Conservation (phyloP, 805 yeast species). For the Candida suzukii region DNA sequence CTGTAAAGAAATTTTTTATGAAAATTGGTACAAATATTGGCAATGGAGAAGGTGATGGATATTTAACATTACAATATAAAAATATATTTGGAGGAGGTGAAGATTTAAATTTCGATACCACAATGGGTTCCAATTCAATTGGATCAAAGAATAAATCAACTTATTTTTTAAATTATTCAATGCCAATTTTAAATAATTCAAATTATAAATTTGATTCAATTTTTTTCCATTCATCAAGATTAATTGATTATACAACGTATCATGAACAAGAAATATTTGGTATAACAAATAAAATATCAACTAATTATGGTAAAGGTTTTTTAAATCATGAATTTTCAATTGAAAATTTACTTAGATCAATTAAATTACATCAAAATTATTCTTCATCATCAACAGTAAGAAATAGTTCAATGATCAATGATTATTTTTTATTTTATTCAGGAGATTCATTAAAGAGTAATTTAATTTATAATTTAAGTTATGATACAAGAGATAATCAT, state of each 20-base stretch:
- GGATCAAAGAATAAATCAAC: slow-evolving; percentile 45
- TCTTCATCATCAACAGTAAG: slow-evolving; percentile 17
- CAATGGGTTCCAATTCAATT: slow-evolving; percentile 32
- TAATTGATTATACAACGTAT: slow-evolving; percentile 38
- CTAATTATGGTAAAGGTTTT: slow-evolving; percentile 20
- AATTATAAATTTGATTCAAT: slow-evolving; percentile 32
- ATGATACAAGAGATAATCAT: slow-evolving; percentile 37
- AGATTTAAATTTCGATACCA: slow-evolving; percentile 38
- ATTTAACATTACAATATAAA: slow-evolving; percentile 62
- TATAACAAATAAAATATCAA: slow-evolving; percentile 31
- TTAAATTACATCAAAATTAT: slow-evolving; percentile 15
- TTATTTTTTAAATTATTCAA: slow-evolving; percentile 39
- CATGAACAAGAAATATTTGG: slow-evolving; percentile 40
- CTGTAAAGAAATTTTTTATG: slow-evolving; percentile 67
- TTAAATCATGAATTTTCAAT: slow-evolving; percentile 43
- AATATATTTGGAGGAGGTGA: slow-evolving; percentile 57
- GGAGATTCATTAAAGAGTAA: slow-evolving; percentile 42
- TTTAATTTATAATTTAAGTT: slow-evolving; percentile 29
- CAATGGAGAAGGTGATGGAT: slow-evolving; percentile 95
- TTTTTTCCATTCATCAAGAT: slow-evolving; percentile 35
- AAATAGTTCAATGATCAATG: slow-evolving; percentile 24
- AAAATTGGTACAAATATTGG: slow-evolving; percentile 95
- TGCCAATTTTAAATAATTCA: slow-evolving; percentile 37
- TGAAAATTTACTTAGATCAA: slow-evolving; percentile 38
- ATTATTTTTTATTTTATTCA: slow-evolving; percentile 28